phyloP scores from a whole-genome alignment of 345 rosid genomes.

The Turnera subulata region DNA sequence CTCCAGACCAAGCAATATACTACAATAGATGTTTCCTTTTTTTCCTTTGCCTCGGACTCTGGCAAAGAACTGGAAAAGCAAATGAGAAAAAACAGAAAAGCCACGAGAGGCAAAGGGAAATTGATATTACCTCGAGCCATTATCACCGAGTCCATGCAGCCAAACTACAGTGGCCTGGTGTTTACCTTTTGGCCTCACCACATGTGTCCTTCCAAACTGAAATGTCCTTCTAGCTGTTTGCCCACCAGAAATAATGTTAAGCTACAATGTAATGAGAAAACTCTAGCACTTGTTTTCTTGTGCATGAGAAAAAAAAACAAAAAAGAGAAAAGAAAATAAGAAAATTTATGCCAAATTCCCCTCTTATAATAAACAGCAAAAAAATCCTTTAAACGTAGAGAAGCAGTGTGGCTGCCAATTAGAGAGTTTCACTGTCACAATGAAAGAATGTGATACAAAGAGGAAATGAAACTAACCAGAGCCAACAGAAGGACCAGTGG shows the following conservation, averaged over 20 bases:
- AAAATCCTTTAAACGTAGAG: not conserved
- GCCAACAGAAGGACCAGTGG: slow-evolving; percentile 61
- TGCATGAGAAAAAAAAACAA: not conserved
- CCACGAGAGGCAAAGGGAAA: not conserved
- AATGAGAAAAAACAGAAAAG: not conserved
- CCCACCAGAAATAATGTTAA: slow-evolving; percentile 16
- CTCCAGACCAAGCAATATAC: not conserved
- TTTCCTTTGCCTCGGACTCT: not conserved
- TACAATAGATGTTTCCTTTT: not conserved
- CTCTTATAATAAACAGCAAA: not conserved
- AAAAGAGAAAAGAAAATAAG: not conserved
- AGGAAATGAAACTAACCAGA: slow-evolving; percentile 45
- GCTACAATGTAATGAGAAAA: not conserved
- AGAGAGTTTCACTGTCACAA: too few relatives aligned
- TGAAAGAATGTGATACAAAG: too few relatives aligned
- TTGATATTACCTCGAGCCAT: slow-evolving; percentile 70
- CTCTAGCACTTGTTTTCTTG: too few relatives aligned
- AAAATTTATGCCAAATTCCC: not conserved
- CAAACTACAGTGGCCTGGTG: slow-evolving; percentile 96
- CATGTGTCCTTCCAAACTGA: slow-evolving; percentile 83
- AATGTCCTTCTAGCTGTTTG: slow-evolving; percentile 16
- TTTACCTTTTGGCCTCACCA: slow-evolving; percentile 93
- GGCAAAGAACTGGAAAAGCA: too few relatives aligned
- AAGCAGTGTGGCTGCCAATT: not conserved
- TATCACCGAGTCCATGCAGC: slow-evolving; percentile 97